These are phyloP conservation scores for Paramecium sonneborni DNA, from an alignment of 73 alveolate species.

Conservation along the genomic window DNA sequence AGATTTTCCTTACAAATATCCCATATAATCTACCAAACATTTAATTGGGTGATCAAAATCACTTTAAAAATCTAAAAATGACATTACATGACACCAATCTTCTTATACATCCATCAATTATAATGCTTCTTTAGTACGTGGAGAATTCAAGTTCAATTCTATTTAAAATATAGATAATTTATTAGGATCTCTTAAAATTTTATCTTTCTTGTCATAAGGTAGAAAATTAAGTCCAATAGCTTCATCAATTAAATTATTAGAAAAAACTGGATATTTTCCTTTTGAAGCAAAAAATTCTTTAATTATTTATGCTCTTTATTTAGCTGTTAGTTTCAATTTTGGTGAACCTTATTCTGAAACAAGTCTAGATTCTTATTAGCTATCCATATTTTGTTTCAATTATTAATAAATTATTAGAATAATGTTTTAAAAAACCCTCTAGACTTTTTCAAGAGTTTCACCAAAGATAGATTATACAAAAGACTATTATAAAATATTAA, in stretches of 20 bases:
- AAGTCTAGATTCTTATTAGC: background rate
- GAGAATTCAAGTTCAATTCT: constrained; percentile 51
- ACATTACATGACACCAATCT: background rate
- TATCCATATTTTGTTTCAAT: background rate
- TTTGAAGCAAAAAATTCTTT: background rate
- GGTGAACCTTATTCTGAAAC: background rate
- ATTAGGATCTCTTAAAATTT: constrained; percentile 58
- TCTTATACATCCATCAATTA: background rate
- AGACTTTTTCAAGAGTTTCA: background rate
- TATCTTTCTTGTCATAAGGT: constrained; percentile 49
- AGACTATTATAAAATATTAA: background rate
- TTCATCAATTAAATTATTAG: constrained; percentile 44
- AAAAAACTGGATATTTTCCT: constrained; percentile 20
- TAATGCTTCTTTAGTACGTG: constrained; percentile 54
- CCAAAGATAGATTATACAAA: background rate
- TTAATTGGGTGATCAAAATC: constrained; percentile 15
- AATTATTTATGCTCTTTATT: background rate
- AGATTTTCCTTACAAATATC: background rate
- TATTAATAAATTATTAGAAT: background rate
- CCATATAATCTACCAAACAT: background rate
- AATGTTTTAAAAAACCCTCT: background rate
- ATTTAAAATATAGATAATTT: constrained; percentile 28
- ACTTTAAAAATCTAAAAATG: background rate
- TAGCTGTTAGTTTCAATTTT: background rate
- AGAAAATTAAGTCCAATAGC: constrained; percentile 49